Conservation (phyloP, 305 asterid genomes). For the Fraxinus greggii region DNA sequence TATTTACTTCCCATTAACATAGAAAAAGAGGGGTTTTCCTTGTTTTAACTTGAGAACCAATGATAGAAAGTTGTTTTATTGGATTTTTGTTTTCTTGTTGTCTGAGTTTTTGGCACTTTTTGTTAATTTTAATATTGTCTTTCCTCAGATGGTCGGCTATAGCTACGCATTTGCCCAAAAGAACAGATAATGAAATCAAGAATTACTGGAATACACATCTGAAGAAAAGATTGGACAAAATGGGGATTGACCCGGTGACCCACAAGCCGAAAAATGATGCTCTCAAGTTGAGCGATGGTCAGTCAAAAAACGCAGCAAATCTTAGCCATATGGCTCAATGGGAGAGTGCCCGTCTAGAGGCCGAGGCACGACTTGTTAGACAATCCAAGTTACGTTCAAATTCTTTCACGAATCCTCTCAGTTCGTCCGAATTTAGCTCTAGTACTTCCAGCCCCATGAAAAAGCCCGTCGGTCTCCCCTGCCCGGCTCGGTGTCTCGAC, state of each 20-base stretch:
- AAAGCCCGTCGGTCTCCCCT: slow-evolving; percentile 22
- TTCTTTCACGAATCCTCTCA: slow-evolving; percentile 27
- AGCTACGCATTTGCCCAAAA: slow-evolving; percentile 76
- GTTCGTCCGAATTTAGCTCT: slow-evolving; percentile 8
- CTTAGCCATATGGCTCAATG: slow-evolving; percentile 98
- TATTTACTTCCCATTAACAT: not conserved
- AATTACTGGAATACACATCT: slow-evolving; percentile 89
- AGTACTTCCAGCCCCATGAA: slow-evolving; percentile 34
- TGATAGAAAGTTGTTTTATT: not conserved
- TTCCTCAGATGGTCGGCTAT: slow-evolving; percentile 84
- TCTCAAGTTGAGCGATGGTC: slow-evolving; percentile 50
- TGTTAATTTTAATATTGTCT: slow-evolving; percentile 22
- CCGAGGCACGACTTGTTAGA: slow-evolving; percentile 72
- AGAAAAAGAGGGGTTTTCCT: slow-evolving; percentile 17
- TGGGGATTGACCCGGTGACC: slow-evolving; percentile 84
- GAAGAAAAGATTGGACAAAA: slow-evolving; percentile 66
- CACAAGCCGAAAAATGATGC: slow-evolving; percentile 78
- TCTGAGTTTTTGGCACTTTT: slow-evolving; percentile 16
- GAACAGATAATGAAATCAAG: slow-evolving; percentile 81
- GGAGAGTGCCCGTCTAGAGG: slow-evolving; percentile 94
- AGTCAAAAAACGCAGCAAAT: slow-evolving; percentile 62
- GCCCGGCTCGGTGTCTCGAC: slow-evolving; percentile 41
- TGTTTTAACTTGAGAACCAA: slow-evolving; percentile 4
- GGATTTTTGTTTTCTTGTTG: slow-evolving; percentile 18
- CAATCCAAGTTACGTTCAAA: slow-evolving; percentile 66